A percentile compares a stretch with the other conserved stretches of the same genome.
Conservation (phyloP, 768 basidiomycete genomes). For the Leccinum variicolor region DNA sequence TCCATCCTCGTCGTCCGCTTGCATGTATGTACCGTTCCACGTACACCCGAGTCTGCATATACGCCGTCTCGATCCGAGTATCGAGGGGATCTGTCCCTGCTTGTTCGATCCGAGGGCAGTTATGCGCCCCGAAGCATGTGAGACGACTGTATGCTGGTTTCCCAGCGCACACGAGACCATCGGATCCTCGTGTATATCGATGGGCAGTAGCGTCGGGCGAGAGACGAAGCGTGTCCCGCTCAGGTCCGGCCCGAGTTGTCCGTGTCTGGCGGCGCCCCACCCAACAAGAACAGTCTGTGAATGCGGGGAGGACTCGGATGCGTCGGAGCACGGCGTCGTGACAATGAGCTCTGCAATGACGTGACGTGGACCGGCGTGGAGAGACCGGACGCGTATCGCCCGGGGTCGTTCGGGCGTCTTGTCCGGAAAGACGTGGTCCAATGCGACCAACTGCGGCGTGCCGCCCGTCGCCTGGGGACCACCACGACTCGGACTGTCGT, state of each 20-base stretch:
- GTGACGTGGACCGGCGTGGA: constrained; percentile 73
- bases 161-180: constrained; percentile 40
- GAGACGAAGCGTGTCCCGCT: constrained; percentile 5
- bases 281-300: constrained; percentile 47
- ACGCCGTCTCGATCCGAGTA: constrained; percentile 24
- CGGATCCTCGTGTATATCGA: constrained; percentile 28
- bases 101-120: constrained; percentile 64
- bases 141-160: constrained; percentile 50
- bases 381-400: constrained; percentile 35
- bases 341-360: constrained; percentile 34
- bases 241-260: constrained; percentile 62
- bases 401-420: constrained; percentile 33
- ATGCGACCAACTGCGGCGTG: constrained; percentile 1
- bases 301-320: constrained; percentile 1
- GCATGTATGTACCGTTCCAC: constrained; percentile 76
- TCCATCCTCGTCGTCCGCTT: constrained; percentile 19
- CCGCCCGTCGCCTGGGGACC: neutral
- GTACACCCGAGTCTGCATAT: constrained; percentile 52
- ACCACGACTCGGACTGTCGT: neutral
- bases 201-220: constrained; percentile 34
- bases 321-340: constrained; percentile 17
- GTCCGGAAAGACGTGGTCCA: constrained; percentile 33
- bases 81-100: constrained; percentile 59
- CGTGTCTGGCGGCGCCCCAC: constrained; percentile 85
- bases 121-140: constrained; percentile 45